These are phyloP conservation scores for Wickerhamiella cacticola DNA, from an alignment of 805 yeast species.

Conservation along the genomic window DNA sequence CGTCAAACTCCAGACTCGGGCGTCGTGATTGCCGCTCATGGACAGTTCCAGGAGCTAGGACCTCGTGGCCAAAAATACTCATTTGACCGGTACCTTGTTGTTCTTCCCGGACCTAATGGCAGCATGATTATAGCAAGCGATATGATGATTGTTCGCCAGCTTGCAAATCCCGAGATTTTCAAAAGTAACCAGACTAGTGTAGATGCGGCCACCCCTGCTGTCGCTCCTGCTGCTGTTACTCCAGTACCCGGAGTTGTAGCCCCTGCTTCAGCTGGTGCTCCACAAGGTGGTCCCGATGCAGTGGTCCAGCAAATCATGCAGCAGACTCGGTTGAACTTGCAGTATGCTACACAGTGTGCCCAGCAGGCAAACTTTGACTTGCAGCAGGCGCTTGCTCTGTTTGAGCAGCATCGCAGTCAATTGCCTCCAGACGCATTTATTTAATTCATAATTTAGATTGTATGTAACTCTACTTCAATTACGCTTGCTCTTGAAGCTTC, in stretches of 20 bases:
- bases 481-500: neutral
- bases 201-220: neutral
- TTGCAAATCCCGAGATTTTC: neutral
- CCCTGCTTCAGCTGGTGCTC: neutral
- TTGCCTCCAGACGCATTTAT: constrained; percentile 48
- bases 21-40: constrained; percentile 69
- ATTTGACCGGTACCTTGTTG: constrained; percentile 75
- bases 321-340: constrained; percentile 66
- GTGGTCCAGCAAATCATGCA: constrained; percentile 50
- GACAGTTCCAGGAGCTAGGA: constrained; percentile 56
- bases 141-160: constrained; percentile 42
- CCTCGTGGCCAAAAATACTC: constrained; percentile 36
- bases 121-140: constrained; percentile 80
- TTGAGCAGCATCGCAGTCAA: constrained; percentile 51
- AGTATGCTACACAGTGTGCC: constrained; percentile 68
- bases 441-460: constrained; percentile 6
- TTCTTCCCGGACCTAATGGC: constrained; percentile 57
- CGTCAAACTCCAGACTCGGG: constrained; percentile 63
- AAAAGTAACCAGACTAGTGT: neutral
- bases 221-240: neutral
- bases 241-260: neutral
- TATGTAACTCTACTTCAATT: neutral
- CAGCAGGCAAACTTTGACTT: constrained; percentile 83
- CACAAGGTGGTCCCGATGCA: constrained; percentile 40
- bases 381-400: constrained; percentile 54